A percentile compares a stretch with the other conserved stretches of the same genome.
Evolutionary conservation across 176 grass and related monocot genomes (phyloP).

Genomic region (Aegilops umbellulata): DNA sequence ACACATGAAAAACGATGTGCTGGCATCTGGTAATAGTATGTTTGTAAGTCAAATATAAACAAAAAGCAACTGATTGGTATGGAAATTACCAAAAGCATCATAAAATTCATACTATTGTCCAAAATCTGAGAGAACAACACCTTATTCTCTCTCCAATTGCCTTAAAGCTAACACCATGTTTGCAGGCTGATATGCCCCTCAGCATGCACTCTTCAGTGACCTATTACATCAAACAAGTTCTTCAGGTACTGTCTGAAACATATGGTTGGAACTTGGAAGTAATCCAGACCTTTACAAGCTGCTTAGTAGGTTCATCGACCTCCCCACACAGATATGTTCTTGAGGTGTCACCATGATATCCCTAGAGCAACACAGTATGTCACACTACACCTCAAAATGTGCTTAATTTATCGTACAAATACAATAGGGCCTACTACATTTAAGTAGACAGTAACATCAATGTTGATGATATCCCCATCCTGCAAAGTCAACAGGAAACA

Average conservation of each 20-base stretch:
- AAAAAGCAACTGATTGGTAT: background rate
- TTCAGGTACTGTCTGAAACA: background rate
- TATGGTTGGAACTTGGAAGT: background rate
- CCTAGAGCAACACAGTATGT: slow-evolving; percentile 49
- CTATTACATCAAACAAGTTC: slow-evolving; percentile 38
- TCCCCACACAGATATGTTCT: slow-evolving; percentile 88
- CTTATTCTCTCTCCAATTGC: slow-evolving; percentile 82
- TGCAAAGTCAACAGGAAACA: slow-evolving; percentile 32
- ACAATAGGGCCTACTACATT: slow-evolving; percentile 66
- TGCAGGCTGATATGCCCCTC: slow-evolving; percentile 82
- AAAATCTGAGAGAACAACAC: slow-evolving; percentile 18
- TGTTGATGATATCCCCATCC: slow-evolving; percentile 95
- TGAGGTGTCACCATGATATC: slow-evolving; percentile 93
- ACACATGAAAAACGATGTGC: background rate
- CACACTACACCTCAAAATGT: background rate
- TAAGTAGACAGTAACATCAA: slow-evolving; percentile 88
- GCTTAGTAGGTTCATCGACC: slow-evolving; percentile 64
- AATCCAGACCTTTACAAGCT: slow-evolving; percentile 63
- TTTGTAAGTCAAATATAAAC: background rate
- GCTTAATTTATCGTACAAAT: background rate
- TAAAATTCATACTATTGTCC: background rate
- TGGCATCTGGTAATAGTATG: background rate
- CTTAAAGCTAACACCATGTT: slow-evolving; percentile 70
- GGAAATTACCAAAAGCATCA: background rate
- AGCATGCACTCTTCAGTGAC: slow-evolving; percentile 89